These are phyloP conservation scores for Colletotrichum cereale DNA, from an alignment of 2,329 filamentous ascomycete genomes.

Conservation along the genomic window DNA sequence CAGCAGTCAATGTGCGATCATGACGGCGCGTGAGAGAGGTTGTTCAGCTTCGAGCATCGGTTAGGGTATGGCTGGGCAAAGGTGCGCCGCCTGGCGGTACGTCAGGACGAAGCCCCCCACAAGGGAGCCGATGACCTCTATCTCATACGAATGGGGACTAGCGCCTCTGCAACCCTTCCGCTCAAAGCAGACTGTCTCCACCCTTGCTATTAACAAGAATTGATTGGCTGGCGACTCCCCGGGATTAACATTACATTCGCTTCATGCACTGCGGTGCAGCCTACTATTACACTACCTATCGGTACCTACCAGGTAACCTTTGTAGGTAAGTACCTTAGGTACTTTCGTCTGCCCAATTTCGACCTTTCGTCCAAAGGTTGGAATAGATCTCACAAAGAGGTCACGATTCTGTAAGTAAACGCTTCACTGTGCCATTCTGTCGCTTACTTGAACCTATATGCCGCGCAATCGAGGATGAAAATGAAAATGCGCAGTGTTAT, in stretches of 20 bases:
- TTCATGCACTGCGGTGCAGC: conserved; percentile 23
- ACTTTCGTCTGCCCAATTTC: neutral
- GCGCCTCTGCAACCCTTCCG: conserved; percentile 15
- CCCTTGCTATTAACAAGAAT: conserved; percentile 1
- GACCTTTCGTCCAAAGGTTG: neutral
- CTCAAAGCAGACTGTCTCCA: conserved; percentile 29
- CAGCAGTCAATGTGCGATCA: conserved; percentile 28
- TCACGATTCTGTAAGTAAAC: neutral
- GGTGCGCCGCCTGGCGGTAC: conserved; percentile 30
- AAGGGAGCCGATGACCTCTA: conserved; percentile 39
- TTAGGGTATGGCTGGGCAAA: conserved; percentile 33
- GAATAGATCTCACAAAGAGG: neutral
- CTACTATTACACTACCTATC: neutral
- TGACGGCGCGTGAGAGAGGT: conserved; percentile 27
- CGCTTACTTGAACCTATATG: neutral
- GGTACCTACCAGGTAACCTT: neutral
- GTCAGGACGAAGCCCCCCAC: conserved; percentile 37
- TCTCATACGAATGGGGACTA: conserved; percentile 9
- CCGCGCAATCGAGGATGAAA: neutral
- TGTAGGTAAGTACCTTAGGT: too few species aligned
- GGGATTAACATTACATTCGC: conserved; percentile 24
- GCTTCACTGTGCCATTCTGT: conserved; percentile 4
- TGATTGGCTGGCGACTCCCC: conserved; percentile 21
- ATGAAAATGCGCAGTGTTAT: neutral
- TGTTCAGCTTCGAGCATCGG: conserved; percentile 24